Percentiles rank a stretch among this genome's conserved stretches.
Evolutionary conservation across 371 early-diverging fungal species (phyloP).

Genomic region (Mortierella sp.): DNA sequence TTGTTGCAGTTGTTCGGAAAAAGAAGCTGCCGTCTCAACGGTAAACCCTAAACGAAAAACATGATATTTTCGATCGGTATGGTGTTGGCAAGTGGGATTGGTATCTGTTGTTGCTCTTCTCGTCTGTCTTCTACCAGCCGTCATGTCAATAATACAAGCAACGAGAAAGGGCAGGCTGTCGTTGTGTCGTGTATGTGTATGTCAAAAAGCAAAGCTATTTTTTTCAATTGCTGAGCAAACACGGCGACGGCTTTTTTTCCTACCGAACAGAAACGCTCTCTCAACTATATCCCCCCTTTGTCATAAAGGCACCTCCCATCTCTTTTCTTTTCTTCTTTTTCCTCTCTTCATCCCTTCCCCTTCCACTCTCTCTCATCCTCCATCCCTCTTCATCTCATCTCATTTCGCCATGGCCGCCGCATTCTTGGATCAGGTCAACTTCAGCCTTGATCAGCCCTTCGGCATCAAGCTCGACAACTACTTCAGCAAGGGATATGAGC

Average conservation of each 20-base stretch:
- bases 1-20: conserved; percentile 21
- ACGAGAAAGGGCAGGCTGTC: not conserved
- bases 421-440: conserved; percentile 60
- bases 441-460: conserved; percentile 67
- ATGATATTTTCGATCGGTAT: not conserved
- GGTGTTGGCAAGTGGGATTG: not conserved
- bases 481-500: conserved; percentile 63
- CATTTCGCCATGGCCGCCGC: conserved; percentile 40
- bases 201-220: too few species aligned
- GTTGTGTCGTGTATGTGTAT: not conserved
- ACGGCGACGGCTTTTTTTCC: conserved; percentile 8
- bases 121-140: not conserved
- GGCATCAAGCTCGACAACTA: conserved; percentile 66
- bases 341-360: not conserved
- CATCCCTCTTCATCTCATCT: conserved; percentile 8
- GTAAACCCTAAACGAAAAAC: conserved; percentile 4
- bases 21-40: conserved; percentile 29
- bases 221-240: conserved; percentile 13
- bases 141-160: not conserved
- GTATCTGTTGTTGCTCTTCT: not conserved
- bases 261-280: not conserved
- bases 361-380: not conserved
- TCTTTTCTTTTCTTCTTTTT: not conserved
- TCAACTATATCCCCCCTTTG: too few species aligned
- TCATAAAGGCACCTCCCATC: not conserved